phyloP scores from a whole-genome alignment of 163 green algal species.

The Scenedesmus sp. region DNA sequence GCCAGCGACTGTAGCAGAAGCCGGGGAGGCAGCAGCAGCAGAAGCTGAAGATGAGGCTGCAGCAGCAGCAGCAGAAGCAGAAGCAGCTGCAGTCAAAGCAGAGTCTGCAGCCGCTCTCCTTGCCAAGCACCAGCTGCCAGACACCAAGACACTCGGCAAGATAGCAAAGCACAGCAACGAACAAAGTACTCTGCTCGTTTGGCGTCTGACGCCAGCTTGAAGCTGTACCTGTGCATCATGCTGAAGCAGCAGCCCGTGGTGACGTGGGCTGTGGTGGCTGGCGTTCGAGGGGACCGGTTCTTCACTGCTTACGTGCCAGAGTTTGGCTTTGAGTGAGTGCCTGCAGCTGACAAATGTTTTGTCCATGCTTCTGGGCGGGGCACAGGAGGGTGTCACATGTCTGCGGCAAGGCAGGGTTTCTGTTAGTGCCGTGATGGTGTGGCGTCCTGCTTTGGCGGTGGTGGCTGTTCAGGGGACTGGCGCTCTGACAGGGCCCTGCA shows the following conservation, averaged over 20 bases:
- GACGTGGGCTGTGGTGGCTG: slow-evolving; percentile 49
- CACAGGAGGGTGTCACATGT: too few relatives aligned
- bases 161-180: slow-evolving; percentile 70
- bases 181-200: slow-evolving; percentile 74
- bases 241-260: slow-evolving; percentile 59
- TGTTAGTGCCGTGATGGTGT: too few relatives aligned
- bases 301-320: slow-evolving; percentile 64
- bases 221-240: slow-evolving; percentile 79
- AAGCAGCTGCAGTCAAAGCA: not conserved
- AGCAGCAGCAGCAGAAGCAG: not conserved
- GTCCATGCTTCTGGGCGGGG: not conserved
- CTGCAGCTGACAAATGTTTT: not conserved
- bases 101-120: slow-evolving; percentile 1
- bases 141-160: slow-evolving; percentile 10
- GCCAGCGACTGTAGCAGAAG: not conserved
- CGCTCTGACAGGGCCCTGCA: too few relatives aligned
- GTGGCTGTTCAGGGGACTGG: too few relatives aligned
- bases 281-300: slow-evolving; percentile 62
- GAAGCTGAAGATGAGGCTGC: not conserved
- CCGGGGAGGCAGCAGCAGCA: not conserved
- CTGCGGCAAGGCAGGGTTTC: too few relatives aligned
- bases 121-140: slow-evolving; percentile 38
- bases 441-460: too few relatives aligned
- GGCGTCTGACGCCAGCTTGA: slow-evolving; percentile 75
- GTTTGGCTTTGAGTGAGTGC: slow-evolving; percentile 59